Conservation (phyloP, 140 eudicot genomes). For the Ambrosia hybrid region DNA sequence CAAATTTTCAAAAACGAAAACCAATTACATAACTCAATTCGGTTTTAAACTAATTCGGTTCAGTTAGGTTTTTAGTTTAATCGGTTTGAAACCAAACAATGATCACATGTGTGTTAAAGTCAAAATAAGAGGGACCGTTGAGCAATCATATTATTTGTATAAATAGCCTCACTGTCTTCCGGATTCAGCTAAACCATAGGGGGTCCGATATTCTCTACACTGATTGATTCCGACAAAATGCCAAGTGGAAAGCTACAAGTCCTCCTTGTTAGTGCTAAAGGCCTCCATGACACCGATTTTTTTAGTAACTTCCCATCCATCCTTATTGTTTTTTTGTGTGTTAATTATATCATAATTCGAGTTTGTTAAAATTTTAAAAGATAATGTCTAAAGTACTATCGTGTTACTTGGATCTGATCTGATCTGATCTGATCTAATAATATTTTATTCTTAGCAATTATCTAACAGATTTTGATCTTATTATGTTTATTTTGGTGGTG, state of each 20-base stretch:
- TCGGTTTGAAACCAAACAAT: too few species aligned
- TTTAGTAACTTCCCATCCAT: slow-evolving; percentile 44
- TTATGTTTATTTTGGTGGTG: slow-evolving; percentile 5
- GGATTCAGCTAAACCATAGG: neutral
- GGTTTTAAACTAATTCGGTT: too few species aligned
- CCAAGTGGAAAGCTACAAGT: slow-evolving; percentile 57
- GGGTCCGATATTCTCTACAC: too few species aligned
- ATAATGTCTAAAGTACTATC: neutral
- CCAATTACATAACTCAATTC: too few species aligned
- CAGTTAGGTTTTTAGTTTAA: too few species aligned
- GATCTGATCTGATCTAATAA: slow-evolving; percentile 8
- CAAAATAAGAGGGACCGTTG: slow-evolving; percentile 10
- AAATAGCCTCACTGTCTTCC: slow-evolving; percentile 18
- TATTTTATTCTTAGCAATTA: too few species aligned
- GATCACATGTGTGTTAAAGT: neutral
- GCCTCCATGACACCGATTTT: slow-evolving; percentile 70
- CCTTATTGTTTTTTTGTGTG: neutral
- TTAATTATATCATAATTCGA: neutral
- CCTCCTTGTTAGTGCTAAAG: slow-evolving; percentile 61
- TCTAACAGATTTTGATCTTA: neutral
- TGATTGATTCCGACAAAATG: slow-evolving; percentile 35
- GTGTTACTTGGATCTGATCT: slow-evolving; percentile 25
- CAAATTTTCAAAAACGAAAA: too few species aligned
- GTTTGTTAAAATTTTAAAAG: neutral
- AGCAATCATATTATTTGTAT: neutral